Evolutionary conservation across 1,284 basidiomycete genomes (phyloP).

Genomic region (Malassezia yamatoensis): DNA sequence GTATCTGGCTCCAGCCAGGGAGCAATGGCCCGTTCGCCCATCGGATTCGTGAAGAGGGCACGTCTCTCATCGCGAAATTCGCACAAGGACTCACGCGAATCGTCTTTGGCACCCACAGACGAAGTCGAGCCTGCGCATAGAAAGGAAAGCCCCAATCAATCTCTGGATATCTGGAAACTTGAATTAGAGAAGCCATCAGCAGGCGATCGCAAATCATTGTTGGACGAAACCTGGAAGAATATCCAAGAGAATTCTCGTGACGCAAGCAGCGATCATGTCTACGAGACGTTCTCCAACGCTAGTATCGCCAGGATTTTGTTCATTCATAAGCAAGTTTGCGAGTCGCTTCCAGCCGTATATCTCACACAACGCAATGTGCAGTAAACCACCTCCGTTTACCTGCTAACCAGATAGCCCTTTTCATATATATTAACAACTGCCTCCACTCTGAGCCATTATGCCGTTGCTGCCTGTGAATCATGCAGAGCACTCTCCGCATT

Average conservation of each 20-base stretch:
- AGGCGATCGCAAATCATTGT: neutral
- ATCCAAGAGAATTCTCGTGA: neutral
- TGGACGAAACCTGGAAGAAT: constrained; percentile 2
- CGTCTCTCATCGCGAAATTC: constrained; percentile 15
- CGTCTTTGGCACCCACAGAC: neutral
- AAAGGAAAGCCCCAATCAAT: neutral
- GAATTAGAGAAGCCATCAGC: neutral
- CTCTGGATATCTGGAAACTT: constrained; percentile 8
- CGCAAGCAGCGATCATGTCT: neutral
- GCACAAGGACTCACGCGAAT: constrained; percentile 9
- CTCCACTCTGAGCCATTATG: neutral
- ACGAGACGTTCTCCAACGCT: neutral
- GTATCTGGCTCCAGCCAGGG: constrained; percentile 6
- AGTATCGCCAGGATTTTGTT: constrained; percentile 5
- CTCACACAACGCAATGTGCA: neutral
- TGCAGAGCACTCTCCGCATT: neutral
- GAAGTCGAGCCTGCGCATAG: neutral
- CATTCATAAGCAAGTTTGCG: constrained; percentile 1
- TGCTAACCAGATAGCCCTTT: neutral
- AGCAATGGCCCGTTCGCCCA: constrained; percentile 10
- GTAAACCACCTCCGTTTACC: neutral
- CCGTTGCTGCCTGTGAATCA: neutral
- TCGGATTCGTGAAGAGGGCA: constrained; percentile 19
- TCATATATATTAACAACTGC: neutral
- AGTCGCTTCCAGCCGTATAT: neutral